Evolutionary conservation across 1,284 basidiomycete genomes (phyloP).

Genomic region (Papiliotrema terrestris): DNA sequence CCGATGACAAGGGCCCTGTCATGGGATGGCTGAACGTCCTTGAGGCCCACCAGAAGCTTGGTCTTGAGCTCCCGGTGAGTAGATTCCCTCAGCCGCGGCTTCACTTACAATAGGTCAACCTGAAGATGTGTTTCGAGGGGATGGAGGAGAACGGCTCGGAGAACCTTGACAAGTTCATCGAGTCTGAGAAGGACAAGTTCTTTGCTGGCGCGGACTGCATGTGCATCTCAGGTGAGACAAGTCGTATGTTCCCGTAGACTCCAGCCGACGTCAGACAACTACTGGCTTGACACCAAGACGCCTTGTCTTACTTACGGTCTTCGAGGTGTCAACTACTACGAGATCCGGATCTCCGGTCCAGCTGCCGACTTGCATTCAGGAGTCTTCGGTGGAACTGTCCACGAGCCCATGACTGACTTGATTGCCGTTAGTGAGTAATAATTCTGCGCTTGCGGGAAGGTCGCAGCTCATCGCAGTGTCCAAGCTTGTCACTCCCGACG

Average conservation of each 20-base stretch:
- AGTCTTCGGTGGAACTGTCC: conserved; percentile 78
- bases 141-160: conserved; percentile 98
- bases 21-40: conserved; percentile 94
- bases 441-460: neutral
- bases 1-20: conserved; percentile 90
- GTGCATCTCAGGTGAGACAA: conserved; percentile 73
- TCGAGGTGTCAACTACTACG: conserved; percentile 88
- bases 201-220: conserved; percentile 91
- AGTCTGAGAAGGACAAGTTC: conserved; percentile 73
- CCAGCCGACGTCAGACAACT: conserved; percentile 44
- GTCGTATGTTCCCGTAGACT: neutral
- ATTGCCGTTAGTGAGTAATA: conserved; percentile 49
- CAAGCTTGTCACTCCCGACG: conserved; percentile 77
- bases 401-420: conserved; percentile 72
- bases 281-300: conserved; percentile 52
- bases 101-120: conserved; percentile 60
- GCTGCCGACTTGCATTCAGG: conserved; percentile 90
- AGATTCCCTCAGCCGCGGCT: neutral
- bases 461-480: conserved; percentile 46
- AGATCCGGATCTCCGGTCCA: conserved; percentile 78
- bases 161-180: conserved; percentile 87
- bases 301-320: conserved; percentile 53
- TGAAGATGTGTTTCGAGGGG: conserved; percentile 93
- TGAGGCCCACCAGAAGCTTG: conserved; percentile 74
- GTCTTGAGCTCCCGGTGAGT: conserved; percentile 69